Evolutionary conservation across 495 filamentous ascomycete species (phyloP).

Genomic region (Hypomontagnella monticulosa): DNA sequence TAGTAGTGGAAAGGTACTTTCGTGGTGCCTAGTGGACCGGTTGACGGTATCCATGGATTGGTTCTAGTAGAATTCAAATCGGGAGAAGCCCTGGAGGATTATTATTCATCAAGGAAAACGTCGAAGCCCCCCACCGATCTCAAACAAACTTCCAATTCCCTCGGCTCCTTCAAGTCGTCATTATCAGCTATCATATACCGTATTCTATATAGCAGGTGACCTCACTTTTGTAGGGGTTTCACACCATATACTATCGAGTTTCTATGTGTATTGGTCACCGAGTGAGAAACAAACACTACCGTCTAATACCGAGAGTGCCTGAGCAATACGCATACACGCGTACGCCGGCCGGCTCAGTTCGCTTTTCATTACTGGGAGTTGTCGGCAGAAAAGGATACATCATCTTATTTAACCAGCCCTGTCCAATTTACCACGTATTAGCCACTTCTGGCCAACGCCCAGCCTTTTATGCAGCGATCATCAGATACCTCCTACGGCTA

Average conservation of each 20-base stretch:
- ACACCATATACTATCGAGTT: too few species aligned
- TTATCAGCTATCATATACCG: background rate
- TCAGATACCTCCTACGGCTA: constrained; percentile 24
- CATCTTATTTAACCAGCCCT: constrained; percentile 40
- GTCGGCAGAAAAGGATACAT: constrained; percentile 36
- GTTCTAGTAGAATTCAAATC: constrained; percentile 5
- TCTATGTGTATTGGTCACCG: too few species aligned
- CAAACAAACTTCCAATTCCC: constrained; percentile 31
- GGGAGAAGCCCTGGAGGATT: too few species aligned
- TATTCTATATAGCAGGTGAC: background rate
- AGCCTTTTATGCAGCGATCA: constrained; percentile 28
- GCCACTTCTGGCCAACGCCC: constrained; percentile 24
- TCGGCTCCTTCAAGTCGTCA: constrained; percentile 32
- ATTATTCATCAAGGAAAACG: constrained; percentile 16
- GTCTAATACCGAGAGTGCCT: constrained; percentile 3
- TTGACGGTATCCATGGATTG: too few species aligned
- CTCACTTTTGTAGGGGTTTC: background rate
- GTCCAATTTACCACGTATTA: constrained; percentile 34
- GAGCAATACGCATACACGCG: background rate
- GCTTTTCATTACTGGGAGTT: constrained; percentile 33
- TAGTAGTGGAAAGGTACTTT: background rate
- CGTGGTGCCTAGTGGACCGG: too few species aligned
- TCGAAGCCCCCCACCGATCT: constrained; percentile 23
- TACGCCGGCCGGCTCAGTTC: constrained; percentile 9
- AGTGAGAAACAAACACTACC: background rate